Conservation (phyloP, 2,329 filamentous ascomycete genomes). For the Xylariomycetidae sp. region DNA sequence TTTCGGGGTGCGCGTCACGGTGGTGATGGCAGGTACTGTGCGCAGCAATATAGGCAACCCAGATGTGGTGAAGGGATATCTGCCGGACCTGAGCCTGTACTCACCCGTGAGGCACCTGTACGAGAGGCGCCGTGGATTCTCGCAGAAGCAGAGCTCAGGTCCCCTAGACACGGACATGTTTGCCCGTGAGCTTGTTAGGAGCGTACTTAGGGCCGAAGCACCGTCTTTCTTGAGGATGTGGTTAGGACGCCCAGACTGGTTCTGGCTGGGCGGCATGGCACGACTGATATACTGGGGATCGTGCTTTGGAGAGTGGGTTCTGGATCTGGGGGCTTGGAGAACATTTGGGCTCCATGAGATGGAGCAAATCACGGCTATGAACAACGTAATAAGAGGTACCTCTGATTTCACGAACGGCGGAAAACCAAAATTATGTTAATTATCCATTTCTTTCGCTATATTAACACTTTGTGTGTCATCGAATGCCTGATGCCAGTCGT, state of each 20-base stretch:
- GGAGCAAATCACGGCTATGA: background rate
- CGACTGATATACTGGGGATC: constrained; percentile 15
- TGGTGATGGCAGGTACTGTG: constrained; percentile 47
- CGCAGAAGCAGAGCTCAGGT: background rate
- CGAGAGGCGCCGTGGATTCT: constrained; percentile 24
- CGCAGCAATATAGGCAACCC: constrained; percentile 34
- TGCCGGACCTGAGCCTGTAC: constrained; percentile 29
- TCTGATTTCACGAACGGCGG: no score
- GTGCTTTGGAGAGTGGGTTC: constrained; percentile 27
- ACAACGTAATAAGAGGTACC: no score
- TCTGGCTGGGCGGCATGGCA: constrained; percentile 29
- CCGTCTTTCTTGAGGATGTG: constrained; percentile 22
- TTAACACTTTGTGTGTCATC: no score
- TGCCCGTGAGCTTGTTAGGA: constrained; percentile 34
- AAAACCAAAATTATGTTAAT: no score
- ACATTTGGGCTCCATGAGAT: background rate
- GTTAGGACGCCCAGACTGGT: constrained; percentile 32
- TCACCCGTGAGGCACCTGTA: constrained; percentile 38
- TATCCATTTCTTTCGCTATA: no score
- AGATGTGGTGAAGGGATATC: background rate
- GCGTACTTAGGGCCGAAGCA: constrained; percentile 30
- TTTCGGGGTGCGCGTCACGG: constrained; percentile 48
- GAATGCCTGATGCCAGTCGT: no score
- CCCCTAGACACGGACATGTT: constrained; percentile 27
- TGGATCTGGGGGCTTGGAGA: constrained; percentile 13